Percentiles rank a stretch among this genome's conserved stretches.
Conservation (phyloP, 352 stramenopile species). For the Globisporangium alternatum region DNA sequence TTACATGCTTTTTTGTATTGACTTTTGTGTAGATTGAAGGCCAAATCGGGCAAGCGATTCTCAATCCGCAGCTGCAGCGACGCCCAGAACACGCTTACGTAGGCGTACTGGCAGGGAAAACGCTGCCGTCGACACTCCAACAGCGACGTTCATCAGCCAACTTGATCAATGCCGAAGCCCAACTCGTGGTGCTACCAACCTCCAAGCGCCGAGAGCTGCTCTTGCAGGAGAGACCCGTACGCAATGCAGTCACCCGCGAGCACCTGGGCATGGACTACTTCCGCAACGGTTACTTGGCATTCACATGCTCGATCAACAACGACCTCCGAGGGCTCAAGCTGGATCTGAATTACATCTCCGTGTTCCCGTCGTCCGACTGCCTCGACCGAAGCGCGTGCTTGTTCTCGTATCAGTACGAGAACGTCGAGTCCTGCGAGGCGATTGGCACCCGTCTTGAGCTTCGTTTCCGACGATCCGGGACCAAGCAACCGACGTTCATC, state of each 20-base stretch:
- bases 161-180: constrained; percentile 6
- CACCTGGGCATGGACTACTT: constrained; percentile 55
- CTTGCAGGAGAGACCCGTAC: constrained; percentile 45
- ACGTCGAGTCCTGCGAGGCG: constrained; percentile 51
- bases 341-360: constrained; percentile 40
- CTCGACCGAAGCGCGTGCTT: constrained; percentile 61
- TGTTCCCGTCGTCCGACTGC: constrained; percentile 56
- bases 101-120: constrained; percentile 59
- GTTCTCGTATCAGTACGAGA: constrained; percentile 64
- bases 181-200: constrained; percentile 27
- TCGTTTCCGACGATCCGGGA: constrained; percentile 39
- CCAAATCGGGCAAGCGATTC: constrained; percentile 34
- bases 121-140: constrained; percentile 61
- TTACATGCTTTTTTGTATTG: neutral
- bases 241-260: constrained; percentile 39
- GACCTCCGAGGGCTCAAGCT: constrained; percentile 56
- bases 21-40: constrained; percentile 30
- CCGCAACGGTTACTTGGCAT: constrained; percentile 40
- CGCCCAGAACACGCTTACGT: constrained; percentile 58
- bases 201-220: constrained; percentile 49
- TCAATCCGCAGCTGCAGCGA: constrained; percentile 21
- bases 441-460: constrained; percentile 43
- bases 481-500: constrained; percentile 62
- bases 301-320: constrained; percentile 58
- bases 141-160: constrained; percentile 37